These are phyloP conservation scores for Blastocystis sp. DNA, from an alignment of 352 stramenopile genomes.

Conservation along the genomic window DNA sequence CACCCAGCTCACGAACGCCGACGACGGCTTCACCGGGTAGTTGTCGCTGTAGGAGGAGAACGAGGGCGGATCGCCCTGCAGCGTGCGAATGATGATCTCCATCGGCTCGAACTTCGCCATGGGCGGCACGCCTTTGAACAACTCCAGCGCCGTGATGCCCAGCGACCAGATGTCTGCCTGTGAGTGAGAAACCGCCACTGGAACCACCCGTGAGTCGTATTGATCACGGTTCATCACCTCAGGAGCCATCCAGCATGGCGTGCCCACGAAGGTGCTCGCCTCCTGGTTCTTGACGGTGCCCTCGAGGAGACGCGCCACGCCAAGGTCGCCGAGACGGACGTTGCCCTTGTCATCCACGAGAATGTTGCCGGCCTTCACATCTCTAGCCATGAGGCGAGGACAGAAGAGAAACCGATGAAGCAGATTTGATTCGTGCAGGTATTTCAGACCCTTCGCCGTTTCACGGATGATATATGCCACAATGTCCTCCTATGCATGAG, in stretches of 20 bases:
- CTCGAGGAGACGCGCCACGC: slow-evolving; percentile 48
- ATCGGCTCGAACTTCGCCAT: slow-evolving; percentile 43
- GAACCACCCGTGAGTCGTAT: not conserved
- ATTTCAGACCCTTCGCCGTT: slow-evolving; percentile 49
- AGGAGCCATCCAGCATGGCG: slow-evolving; percentile 61
- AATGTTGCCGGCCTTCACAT: slow-evolving; percentile 65
- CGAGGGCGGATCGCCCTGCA: slow-evolving; percentile 29
- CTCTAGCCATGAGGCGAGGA: slow-evolving; percentile 1
- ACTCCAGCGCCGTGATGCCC: slow-evolving; percentile 52
- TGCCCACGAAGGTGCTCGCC: slow-evolving; percentile 41
- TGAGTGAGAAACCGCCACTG: not conserved
- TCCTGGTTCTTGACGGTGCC: slow-evolving; percentile 46
- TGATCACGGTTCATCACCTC: slow-evolving; percentile 52
- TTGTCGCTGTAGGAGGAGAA: slow-evolving; percentile 32
- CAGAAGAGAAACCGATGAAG: slow-evolving; percentile 17
- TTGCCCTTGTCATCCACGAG: slow-evolving; percentile 29
- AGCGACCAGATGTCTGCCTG: slow-evolving; percentile 59
- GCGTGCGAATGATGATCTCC: slow-evolving; percentile 40
- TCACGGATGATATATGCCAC: slow-evolving; percentile 61
- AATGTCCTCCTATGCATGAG: slow-evolving; percentile 6
- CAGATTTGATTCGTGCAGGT: slow-evolving; percentile 53
- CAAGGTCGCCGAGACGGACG: slow-evolving; percentile 45
- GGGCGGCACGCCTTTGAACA: slow-evolving; percentile 48
- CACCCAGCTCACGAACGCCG: not conserved
- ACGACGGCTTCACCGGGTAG: slow-evolving; percentile 34